These are phyloP conservation scores for Suhomyces terraborum DNA, from an alignment of 1,139 yeast genomes.

Conservation along the genomic window DNA sequence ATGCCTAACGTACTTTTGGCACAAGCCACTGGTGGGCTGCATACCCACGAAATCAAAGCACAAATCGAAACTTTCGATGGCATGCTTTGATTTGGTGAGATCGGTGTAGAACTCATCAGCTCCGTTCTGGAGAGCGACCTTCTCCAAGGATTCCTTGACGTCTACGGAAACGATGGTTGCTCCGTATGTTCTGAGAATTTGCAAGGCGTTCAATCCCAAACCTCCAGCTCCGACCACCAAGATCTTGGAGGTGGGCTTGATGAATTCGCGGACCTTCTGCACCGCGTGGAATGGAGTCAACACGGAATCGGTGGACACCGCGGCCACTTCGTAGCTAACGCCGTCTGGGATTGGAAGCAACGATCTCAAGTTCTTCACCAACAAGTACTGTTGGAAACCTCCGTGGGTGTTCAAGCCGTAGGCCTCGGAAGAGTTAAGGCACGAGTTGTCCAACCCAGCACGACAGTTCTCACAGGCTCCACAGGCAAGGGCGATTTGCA, in stretches of 20 bases:
- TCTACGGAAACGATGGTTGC: constrained; percentile 45
- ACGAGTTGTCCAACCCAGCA: constrained; percentile 44
- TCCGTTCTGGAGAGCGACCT: constrained; percentile 38
- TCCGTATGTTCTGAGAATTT: constrained; percentile 44
- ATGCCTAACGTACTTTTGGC: constrained; percentile 36
- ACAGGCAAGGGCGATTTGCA: constrained; percentile 44
- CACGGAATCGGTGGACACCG: constrained; percentile 52
- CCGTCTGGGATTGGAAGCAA: constrained; percentile 50
- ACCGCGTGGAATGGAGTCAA: constrained; percentile 56
- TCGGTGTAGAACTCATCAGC: constrained; percentile 47
- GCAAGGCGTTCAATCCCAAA: constrained; percentile 52
- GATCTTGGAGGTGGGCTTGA: constrained; percentile 42
- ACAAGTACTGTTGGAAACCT: constrained; percentile 51
- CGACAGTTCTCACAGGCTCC: constrained; percentile 48
- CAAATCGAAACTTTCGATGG: constrained; percentile 38
- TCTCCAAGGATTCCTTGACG: constrained; percentile 33
- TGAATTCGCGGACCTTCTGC: constrained; percentile 35
- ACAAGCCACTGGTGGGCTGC: constrained; percentile 37
- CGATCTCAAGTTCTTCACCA: constrained; percentile 37
- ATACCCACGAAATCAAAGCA: constrained; percentile 51
- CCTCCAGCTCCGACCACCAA: constrained; percentile 54
- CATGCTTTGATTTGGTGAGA: constrained; percentile 29
- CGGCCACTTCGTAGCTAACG: constrained; percentile 48
- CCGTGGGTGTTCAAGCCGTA: constrained; percentile 52
- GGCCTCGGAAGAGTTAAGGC: constrained; percentile 28